Conservation (phyloP, 192 early-diverging fungal species). For the Podila epicladia region DNA sequence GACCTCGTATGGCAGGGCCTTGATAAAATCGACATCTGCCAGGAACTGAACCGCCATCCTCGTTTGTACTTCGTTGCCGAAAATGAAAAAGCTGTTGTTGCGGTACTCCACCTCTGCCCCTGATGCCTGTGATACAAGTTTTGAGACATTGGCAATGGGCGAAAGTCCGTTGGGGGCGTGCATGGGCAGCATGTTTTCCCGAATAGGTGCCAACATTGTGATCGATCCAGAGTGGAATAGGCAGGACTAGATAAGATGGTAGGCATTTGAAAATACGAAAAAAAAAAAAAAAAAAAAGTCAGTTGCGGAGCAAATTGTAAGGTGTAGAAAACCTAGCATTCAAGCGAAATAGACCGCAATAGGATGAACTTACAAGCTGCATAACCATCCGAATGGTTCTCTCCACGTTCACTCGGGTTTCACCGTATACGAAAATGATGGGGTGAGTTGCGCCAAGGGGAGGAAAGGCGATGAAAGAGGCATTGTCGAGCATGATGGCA, state of each 20-base stretch:
- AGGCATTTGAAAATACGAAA: not conserved
- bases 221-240: conserved; percentile 50
- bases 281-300: too few species aligned
- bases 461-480: conserved; percentile 68
- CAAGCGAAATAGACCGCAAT: not conserved
- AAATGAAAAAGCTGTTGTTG: conserved; percentile 69
- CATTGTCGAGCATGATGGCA: conserved; percentile 84
- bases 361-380: conserved; percentile 62
- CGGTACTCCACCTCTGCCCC: conserved; percentile 73
- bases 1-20: conserved; percentile 59
- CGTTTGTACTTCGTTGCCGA: conserved; percentile 71
- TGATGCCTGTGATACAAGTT: conserved; percentile 58
- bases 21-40: conserved; percentile 61
- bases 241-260: conserved; percentile 31
- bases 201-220: conserved; percentile 9
- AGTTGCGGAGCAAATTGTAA: not conserved
- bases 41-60: conserved; percentile 69
- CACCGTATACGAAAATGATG: conserved; percentile 70
- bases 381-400: conserved; percentile 76
- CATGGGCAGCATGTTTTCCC: conserved; percentile 16
- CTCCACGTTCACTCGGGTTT: conserved; percentile 75
- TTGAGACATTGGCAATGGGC: conserved; percentile 48
- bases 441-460: conserved; percentile 62
- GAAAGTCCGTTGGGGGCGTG: conserved; percentile 36
- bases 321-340: not conserved